Percentiles rank a stretch among this genome's conserved stretches.
These are phyloP conservation scores for Vanrija pseudolonga DNA, from an alignment of 1,284 basidiomycete species.

Conservation along the genomic window DNA sequence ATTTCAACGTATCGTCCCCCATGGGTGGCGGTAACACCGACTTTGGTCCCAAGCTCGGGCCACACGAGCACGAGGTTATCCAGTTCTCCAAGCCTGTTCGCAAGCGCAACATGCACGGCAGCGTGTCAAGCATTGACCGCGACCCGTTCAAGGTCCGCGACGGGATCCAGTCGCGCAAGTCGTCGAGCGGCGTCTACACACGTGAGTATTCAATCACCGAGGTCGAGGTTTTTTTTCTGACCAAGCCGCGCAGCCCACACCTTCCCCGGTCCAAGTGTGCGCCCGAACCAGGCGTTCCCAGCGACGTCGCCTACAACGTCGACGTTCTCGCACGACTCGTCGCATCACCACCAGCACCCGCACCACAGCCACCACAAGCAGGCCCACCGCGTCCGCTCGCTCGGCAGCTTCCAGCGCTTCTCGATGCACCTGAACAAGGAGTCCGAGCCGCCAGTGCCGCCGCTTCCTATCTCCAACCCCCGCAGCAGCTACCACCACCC, in stretches of 20 bases:
- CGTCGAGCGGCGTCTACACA: slow-evolving; percentile 19
- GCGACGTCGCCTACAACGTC: too few species aligned
- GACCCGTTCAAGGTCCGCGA: slow-evolving; percentile 20
- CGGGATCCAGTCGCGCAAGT: slow-evolving; percentile 6
- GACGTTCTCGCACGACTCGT: background rate
- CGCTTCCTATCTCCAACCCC: background rate
- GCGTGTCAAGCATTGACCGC: background rate
- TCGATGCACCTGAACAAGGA: background rate
- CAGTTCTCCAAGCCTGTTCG: background rate
- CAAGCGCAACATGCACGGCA: background rate
- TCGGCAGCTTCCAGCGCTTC: background rate
- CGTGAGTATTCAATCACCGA: slow-evolving; percentile 6
- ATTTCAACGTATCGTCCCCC: background rate
- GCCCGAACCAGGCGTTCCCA: too few species aligned
- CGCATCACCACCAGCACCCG: too few species aligned
- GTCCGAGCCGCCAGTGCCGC: too few species aligned
- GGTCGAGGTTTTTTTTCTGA: background rate
- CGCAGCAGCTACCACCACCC: background rate
- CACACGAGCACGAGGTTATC: background rate
- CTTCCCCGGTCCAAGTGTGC: slow-evolving; percentile 8
- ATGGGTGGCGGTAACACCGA: background rate
- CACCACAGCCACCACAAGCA: background rate
- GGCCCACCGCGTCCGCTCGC: background rate
- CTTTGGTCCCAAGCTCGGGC: background rate
- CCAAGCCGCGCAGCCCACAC: slow-evolving; percentile 4